These are phyloP conservation scores for Mycosphaerella arachidis DNA, from an alignment of 2,329 filamentous ascomycete species.

Conservation along the genomic window DNA sequence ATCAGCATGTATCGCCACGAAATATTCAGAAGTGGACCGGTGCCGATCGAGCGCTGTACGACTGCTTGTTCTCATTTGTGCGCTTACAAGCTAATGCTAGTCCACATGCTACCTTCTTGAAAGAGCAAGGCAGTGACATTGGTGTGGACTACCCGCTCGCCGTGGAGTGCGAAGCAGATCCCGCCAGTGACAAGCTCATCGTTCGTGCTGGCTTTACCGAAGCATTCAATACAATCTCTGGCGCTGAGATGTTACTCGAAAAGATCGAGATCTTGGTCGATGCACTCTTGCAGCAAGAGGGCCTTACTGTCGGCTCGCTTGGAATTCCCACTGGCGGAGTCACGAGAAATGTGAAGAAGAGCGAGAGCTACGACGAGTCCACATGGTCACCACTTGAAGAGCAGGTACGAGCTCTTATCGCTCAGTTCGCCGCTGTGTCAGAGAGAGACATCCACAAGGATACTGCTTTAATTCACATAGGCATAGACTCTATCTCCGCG, in stretches of 20 bases:
- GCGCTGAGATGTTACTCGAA: conserved; percentile 8
- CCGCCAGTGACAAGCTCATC: conserved; percentile 5
- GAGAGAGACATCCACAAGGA: conserved; percentile 8
- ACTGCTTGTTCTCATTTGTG: conserved; percentile 14
- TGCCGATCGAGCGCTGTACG: conserved; percentile 13
- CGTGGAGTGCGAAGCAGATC: conserved; percentile 11
- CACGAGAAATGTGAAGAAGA: background rate
- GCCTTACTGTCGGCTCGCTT: conserved; percentile 1
- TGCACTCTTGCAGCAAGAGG: conserved; percentile 4
- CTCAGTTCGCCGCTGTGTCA: conserved; percentile 3
- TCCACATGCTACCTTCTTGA: background rate
- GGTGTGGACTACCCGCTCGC: conserved; percentile 15
- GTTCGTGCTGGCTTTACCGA: conserved; percentile 9
- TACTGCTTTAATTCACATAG: conserved; percentile 14
- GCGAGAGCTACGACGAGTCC: conserved; percentile 1
- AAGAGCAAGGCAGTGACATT: conserved; percentile 6
- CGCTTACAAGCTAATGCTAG: background rate
- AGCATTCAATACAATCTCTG: background rate
- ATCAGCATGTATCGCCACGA: conserved; percentile 12
- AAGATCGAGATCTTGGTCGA: conserved; percentile 11
- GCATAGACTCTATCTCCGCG: conserved; percentile 16
- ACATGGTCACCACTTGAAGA: conserved; percentile 8
- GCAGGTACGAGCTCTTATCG: conserved; percentile 4
- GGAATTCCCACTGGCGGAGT: background rate
- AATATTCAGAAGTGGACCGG: conserved; percentile 11